Conservation (phyloP, 2,329 filamentous ascomycete genomes). For the Penicillium hesseltinei region DNA sequence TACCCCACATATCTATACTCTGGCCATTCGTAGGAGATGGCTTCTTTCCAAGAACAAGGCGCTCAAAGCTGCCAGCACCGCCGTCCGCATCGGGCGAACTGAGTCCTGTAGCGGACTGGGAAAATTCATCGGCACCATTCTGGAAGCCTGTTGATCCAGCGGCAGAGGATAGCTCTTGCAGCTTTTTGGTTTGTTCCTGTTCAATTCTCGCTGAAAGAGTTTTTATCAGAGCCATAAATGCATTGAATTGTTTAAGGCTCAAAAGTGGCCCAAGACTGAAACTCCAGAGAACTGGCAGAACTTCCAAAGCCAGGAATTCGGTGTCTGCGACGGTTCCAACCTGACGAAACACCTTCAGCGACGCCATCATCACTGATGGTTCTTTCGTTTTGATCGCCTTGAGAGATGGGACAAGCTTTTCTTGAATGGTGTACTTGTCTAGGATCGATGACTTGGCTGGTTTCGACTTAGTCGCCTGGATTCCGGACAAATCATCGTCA, state of each 20-base stretch:
- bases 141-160: constrained; percentile 50
- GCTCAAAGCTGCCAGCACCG: constrained; percentile 72
- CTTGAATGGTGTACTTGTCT: constrained; percentile 97
- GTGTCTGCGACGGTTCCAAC: constrained; percentile 79
- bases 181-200: constrained; percentile 80
- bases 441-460: constrained; percentile 71
- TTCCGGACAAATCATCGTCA: constrained; percentile 72
- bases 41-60: constrained; percentile 74
- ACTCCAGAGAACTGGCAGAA: constrained; percentile 83
- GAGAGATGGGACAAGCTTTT: constrained; percentile 88
- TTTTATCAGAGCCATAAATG: constrained; percentile 88
- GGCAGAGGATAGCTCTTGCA: constrained; percentile 74
- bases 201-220: constrained; percentile 76
- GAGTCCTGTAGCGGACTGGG: constrained; percentile 25
- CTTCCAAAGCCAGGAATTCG: constrained; percentile 88
- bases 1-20: constrained; percentile 35
- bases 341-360: constrained; percentile 77
- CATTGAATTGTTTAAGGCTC: constrained; percentile 81
- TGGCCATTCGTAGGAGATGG: constrained; percentile 36
- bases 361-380: constrained; percentile 94
- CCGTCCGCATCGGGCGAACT: constrained; percentile 52
- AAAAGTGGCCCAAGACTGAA: constrained; percentile 90
- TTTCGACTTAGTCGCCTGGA: constrained; percentile 52
- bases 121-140: constrained; percentile 27
- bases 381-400: constrained; percentile 97